Evolutionary conservation across 495 filamentous ascomycete genomes (phyloP), one percentile per base, ranked within the genome.

Genomic region (Friedmanniomyces endolithicus): DNA sequence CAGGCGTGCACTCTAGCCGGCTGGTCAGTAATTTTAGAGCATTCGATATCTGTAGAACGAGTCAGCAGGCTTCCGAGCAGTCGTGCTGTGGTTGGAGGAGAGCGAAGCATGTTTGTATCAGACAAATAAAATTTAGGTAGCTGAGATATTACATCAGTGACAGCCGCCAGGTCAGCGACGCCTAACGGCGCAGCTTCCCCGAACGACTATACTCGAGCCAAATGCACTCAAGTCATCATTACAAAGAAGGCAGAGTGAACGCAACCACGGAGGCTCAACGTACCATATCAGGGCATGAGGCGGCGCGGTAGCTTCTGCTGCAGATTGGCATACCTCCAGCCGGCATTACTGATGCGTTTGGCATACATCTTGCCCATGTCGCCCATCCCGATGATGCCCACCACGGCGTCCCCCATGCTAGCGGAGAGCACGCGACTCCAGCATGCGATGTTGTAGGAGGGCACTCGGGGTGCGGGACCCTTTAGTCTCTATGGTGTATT

Each of bases 201-300:
- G 45, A 25, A 75, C 70, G 64, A 67, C 77, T 79, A 87, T 94
- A 76, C 88, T 96, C 88, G 87, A 96, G 89, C 89, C 89, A 96
- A 96, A 96, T 96, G 89, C 89, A 86, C 89, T 96, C 89, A 87
- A 86, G 88, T 96, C 89, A 96, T 95, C 89, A 90, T 89, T 66
- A 63, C 65, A 73, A 47, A 51, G 61, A 63, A 45, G 52, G 50
- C 59, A 44, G 63, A 27, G 54, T 49, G 37, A 48, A 48, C 59
- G 48, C 51, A 58, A 54, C 27, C 19, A 34, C 25, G 23, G 14
- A 41, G 25, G 11, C 31, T 20, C 25, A 41, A 50, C 61, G 53
- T 58, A 61, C 48, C 60, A 59, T 58, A 49, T 52, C 7, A 16
- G 44, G 11, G 11, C 6, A 6, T 27, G 24, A 41, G 48, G 25